Conservation (phyloP, 345 rosid genomes). For the Gossypium anomalum region DNA sequence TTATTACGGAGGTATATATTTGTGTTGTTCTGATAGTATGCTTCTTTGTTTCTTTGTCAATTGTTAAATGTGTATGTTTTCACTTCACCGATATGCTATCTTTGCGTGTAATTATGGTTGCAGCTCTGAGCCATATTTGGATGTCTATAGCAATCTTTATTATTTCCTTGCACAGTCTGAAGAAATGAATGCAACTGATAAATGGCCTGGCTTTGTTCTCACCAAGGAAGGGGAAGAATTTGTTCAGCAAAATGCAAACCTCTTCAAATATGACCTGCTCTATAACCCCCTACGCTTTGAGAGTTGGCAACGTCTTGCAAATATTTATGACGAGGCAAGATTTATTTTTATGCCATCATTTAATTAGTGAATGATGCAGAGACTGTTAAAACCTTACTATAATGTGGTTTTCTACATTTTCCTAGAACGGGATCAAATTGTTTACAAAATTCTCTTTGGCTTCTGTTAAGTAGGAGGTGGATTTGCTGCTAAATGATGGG, state of each 20-base stretch:
- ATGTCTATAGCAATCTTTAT: slow-evolving; percentile 81
- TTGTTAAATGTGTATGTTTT: slow-evolving; percentile 12
- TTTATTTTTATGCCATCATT: slow-evolving; percentile 20
- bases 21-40: not conserved
- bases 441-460: slow-evolving; percentile 22
- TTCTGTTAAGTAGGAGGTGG: slow-evolving; percentile 74
- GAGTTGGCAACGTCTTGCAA: slow-evolving; percentile 94
- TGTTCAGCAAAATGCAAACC: slow-evolving; percentile 84
- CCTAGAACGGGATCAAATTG: slow-evolving; percentile 15
- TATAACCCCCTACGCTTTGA: slow-evolving; percentile 86
- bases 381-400: slow-evolving; percentile 8
- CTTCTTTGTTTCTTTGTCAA: slow-evolving; percentile 12
- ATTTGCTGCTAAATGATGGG: slow-evolving; percentile 95
- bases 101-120: slow-evolving; percentile 19
- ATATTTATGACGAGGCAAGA: slow-evolving; percentile 88
- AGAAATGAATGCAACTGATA: slow-evolving; percentile 94
- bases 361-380: slow-evolving; percentile 11
- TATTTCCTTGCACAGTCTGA: slow-evolving; percentile 83
- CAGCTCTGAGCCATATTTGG: slow-evolving; percentile 84
- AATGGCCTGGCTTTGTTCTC: slow-evolving; percentile 98
- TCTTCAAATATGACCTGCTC: slow-evolving; percentile 82
- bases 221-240: slow-evolving; percentile 98
- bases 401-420: slow-evolving; percentile 17
- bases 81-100: slow-evolving; percentile 19
- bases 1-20: slow-evolving; percentile 48